Base-by-base conservation (phyloP, 805 yeast species). In the Ogataea philodendri region DNA sequence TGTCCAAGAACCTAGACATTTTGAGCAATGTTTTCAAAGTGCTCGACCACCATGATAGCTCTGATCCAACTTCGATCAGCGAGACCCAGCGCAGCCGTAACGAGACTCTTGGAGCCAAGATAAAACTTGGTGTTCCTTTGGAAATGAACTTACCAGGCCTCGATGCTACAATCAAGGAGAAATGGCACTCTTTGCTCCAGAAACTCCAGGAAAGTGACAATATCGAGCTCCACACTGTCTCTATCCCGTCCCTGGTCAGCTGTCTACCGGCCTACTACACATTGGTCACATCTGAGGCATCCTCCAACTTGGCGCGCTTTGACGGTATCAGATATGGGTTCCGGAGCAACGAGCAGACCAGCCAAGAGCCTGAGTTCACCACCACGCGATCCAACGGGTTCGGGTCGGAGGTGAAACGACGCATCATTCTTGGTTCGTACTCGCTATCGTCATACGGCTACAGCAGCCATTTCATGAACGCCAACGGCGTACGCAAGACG, bases 281-380 rank as follows among this genome's bases (percentile, higher is more conserved):
- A 0, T 49, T 94, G 22, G 89, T 93, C 2, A 84, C 96, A 0
- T 84, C 96, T 0, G 98, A 93, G 54, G 97, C 97, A 0, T 81
- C 94, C 1, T 90, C 97, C 0, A 93, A 93, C 54, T 68, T 93
- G 31, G 75, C 96, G 1, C 68, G 97, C 20, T 93, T 73, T 54
- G 98, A 93, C 60, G 98, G 98, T 3, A 65, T 89, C 14, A 67
- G 97, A 37, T 93, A 81, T 55, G 97, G 97, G 0, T 60, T 53
- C 37, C 65, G 84, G 23, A 66, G 72, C 1, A 38, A 38, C 27
- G 25, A 57, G 39, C 34, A 39, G 29, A 15, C 56, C 4, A 71
- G 61, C 22, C 52, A 53, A 14, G 57, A 49, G 30, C 59, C 56
- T 2, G 65, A 42, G 58, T 68, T 70, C 48, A 70, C 74, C 1